Base-by-base conservation (phyloP, 2,329 filamentous ascomycete genomes). In the Penicillium sp. region DNA sequence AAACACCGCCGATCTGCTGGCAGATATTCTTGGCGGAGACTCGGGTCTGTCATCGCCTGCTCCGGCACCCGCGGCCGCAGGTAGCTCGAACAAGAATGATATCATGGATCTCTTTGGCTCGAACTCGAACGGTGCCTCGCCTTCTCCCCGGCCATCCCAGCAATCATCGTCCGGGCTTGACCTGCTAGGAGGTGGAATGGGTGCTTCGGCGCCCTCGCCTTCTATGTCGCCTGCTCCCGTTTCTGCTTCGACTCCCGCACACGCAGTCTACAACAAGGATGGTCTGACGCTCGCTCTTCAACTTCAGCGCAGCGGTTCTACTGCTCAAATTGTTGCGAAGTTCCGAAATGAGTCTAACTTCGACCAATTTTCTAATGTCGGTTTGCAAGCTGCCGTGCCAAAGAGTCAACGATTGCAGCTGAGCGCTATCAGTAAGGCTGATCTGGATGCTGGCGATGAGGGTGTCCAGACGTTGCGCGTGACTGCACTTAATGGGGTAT, bases 341-440 rank as follows among this genome's bases (percentile, higher is more conserved):
- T 99, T 99, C 80, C 84, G 83, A 32, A 97, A 97, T 71, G 83
- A 76, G 0, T 88, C 86, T 12, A 80, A 80, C 51, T 84, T 87
- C 24, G 81, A 80, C 12, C 75, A 78, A 12, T 79, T 97, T 42
- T 86, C 86, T 13, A 84, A 83, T 39, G 89, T 97, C 24, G 90
- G 90, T 21, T 73, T 99, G 59, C 94, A 99, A 72, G 94, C 93
- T 36, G 94, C 94, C 1, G 94, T 99, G 47, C 94, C 94, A 7
- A 99, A 97, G 76, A 91, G 89, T 37, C 94, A 99, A 75, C 96
- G 94, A 71, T 76, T 99, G 65, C 91, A 97, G 69, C 77, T 99
- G 59, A 88, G 95, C 70, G 90, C 88, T 52, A 96, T 99, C 60
- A 96, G 90, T 60, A 90, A 84, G 59, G 77, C 86, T 4, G 90